Conservation (phyloP, 31 red algal species). For the Porphyra umbilicalis region DNA sequence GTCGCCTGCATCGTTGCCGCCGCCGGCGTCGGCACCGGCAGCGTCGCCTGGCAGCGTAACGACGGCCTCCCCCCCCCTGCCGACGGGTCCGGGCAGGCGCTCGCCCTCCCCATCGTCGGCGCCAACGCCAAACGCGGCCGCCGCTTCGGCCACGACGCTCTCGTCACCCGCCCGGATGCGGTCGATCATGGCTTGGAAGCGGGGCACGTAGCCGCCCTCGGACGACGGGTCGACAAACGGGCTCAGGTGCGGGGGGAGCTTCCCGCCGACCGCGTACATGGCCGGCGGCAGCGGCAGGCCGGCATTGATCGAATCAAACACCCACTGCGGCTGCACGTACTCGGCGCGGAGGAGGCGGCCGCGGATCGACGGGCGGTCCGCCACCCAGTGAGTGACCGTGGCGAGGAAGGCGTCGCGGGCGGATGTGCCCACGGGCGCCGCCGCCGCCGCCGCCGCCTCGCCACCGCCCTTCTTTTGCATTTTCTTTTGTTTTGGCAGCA, state of each 20-base stretch:
- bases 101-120: conserved; percentile 8
- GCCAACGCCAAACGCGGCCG: conserved; percentile 42
- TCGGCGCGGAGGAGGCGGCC: conserved; percentile 65
- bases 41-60: not conserved
- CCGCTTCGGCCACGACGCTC: conserved; percentile 65
- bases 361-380: conserved; percentile 58
- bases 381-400: conserved; percentile 68
- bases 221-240: conserved; percentile 77
- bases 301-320: conserved; percentile 93
- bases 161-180: conserved; percentile 65
- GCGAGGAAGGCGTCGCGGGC: not conserved
- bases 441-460: not conserved
- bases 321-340: conserved; percentile 96
- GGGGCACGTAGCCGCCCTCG: conserved; percentile 74
- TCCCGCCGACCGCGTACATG: conserved; percentile 58
- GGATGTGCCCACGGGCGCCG: not conserved
- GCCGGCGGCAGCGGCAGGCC: conserved; percentile 51
- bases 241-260: conserved; percentile 90
- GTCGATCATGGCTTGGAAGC: conserved; percentile 62
- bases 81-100: not conserved
- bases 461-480: not conserved
- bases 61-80: not conserved
- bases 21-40: not conserved
- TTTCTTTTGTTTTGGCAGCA: too few species aligned
- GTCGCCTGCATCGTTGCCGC: not conserved